Evolutionary conservation across 495 filamentous ascomycete genomes (phyloP).

Genomic region (Hypoxylon rickii): DNA sequence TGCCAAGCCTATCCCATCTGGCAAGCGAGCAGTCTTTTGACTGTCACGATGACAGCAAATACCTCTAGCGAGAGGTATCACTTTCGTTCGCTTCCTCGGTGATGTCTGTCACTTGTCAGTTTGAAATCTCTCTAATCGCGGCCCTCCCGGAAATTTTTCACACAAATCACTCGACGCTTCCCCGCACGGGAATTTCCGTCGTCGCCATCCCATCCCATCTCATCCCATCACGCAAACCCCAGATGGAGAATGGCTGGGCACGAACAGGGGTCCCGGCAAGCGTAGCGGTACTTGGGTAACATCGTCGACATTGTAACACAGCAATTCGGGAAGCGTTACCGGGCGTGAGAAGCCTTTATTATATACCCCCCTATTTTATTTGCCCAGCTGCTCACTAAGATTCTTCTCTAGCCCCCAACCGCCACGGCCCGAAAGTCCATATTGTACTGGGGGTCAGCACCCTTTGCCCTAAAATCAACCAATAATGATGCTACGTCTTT

Average conservation of each 20-base stretch:
- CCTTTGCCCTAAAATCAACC: slow-evolving; percentile 18
- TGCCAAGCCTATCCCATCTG: slow-evolving; percentile 8
- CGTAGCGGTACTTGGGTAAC: slow-evolving; percentile 31
- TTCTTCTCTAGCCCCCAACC: background rate
- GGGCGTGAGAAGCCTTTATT: slow-evolving; percentile 14
- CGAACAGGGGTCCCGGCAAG: slow-evolving; percentile 8
- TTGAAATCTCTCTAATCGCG: slow-evolving; percentile 12
- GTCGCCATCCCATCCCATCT: too few species aligned
- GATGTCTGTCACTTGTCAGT: background rate
- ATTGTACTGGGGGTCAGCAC: slow-evolving; percentile 31
- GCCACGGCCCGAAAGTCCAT: slow-evolving; percentile 40
- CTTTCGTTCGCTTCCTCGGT: slow-evolving; percentile 8
- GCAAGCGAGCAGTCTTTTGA: slow-evolving; percentile 22
- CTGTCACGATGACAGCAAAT: slow-evolving; percentile 1
- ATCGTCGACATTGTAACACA: slow-evolving; percentile 30
- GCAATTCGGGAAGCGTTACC: slow-evolving; percentile 34
- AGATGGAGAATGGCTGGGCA: slow-evolving; percentile 22
- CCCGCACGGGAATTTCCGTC: slow-evolving; percentile 25
- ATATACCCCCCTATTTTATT: slow-evolving; percentile 8
- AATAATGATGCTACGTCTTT: slow-evolving; percentile 17
- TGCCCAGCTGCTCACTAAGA: background rate
- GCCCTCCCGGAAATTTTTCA: slow-evolving; percentile 4
- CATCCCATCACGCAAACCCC: slow-evolving; percentile 12
- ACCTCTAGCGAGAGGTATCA: slow-evolving; percentile 2
- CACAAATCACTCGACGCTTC: slow-evolving; percentile 10